A percentile compares a stretch with the other conserved stretches of the same genome.
Evolutionary conservation across 1,284 basidiomycete genomes (phyloP).

Genomic region (Apiotrichum brassicae): DNA sequence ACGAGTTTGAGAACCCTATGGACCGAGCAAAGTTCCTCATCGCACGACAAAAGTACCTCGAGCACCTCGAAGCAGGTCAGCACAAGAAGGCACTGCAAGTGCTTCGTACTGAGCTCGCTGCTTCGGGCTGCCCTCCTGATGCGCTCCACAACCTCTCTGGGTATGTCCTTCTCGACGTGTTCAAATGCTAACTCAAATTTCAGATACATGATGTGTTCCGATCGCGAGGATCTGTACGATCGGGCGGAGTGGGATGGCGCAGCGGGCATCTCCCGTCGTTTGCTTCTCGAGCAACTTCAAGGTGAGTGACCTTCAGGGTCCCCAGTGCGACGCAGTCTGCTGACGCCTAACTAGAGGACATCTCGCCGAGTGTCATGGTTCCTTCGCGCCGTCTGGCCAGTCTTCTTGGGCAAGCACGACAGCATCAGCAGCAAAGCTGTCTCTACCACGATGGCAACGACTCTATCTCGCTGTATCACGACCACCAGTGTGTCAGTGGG

Average conservation of each 20-base stretch:
- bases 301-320: constrained; percentile 51
- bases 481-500: constrained; percentile 73
- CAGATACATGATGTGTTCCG: constrained; percentile 83
- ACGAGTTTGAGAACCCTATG: constrained; percentile 17
- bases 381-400: constrained; percentile 79
- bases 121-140: constrained; percentile 66
- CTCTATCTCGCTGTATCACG: constrained; percentile 72
- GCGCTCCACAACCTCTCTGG: constrained; percentile 77
- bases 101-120: constrained; percentile 78
- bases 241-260: constrained; percentile 87
- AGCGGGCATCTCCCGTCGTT: constrained; percentile 65
- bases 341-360: constrained; percentile 58
- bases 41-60: constrained; percentile 91
- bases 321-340: constrained; percentile 1
- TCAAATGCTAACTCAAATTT: not conserved
- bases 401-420: constrained; percentile 77
- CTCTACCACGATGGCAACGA: constrained; percentile 64
- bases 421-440: constrained; percentile 70
- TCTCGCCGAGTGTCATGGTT: constrained; percentile 85
- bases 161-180: constrained; percentile 50
- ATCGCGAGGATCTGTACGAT: constrained; percentile 71
- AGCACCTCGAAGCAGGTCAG: constrained; percentile 77
- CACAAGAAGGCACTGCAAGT: constrained; percentile 78
- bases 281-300: constrained; percentile 73
- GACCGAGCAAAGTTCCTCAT: constrained; percentile 82